phyloP scores from a whole-genome alignment of 345 rosid species.

The Aegle marmelos region DNA sequence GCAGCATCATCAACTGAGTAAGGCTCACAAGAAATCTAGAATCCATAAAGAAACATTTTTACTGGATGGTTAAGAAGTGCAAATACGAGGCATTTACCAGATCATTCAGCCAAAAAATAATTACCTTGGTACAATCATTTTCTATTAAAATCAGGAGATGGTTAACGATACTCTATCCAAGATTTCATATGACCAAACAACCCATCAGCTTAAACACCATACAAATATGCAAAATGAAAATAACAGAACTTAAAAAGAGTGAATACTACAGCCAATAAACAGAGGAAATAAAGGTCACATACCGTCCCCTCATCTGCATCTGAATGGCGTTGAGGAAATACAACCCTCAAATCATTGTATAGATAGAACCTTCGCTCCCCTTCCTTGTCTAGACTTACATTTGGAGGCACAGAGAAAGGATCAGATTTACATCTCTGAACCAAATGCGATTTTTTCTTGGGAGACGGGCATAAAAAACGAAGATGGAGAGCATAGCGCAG shows the following conservation, averaged over 20 bases:
- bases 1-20: background rate
- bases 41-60: no score
- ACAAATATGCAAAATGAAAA: background rate
- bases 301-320: conserved; percentile 98
- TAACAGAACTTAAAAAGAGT: background rate
- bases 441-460: conserved; percentile 57
- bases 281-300: conserved; percentile 19
- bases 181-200: background rate
- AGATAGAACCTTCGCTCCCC: conserved; percentile 74
- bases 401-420: conserved; percentile 32
- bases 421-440: conserved; percentile 47
- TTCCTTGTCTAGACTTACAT: conserved; percentile 32
- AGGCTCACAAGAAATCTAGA: background rate
- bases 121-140: background rate
- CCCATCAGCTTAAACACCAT: background rate
- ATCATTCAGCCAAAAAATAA: no score
- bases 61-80: no score
- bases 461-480: conserved; percentile 68
- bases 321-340: conserved; percentile 93
- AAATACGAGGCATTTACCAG: no score
- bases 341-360: conserved; percentile 80
- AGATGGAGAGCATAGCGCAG: conserved; percentile 91
- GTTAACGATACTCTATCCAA: background rate
- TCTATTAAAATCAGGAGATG: background rate
- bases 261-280: background rate